A percentile compares a stretch with the other conserved stretches of the same genome.
Conservation (phyloP, 768 basidiomycete species). For the Phaeolepiota aurea region DNA sequence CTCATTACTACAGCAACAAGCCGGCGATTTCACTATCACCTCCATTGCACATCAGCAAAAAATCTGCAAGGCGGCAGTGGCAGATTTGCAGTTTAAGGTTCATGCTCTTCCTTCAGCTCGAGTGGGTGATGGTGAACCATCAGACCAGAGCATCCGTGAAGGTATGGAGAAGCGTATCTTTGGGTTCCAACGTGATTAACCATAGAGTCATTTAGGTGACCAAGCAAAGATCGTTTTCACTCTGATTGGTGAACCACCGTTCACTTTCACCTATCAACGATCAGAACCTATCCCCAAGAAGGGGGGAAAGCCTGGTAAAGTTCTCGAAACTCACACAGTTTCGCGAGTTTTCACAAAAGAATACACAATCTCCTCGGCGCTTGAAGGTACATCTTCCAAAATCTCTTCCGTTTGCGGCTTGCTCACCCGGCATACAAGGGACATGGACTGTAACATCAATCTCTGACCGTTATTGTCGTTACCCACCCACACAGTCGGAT, state of each 20-base stretch:
- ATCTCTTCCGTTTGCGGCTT: neutral
- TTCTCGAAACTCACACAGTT: conserved; percentile 90
- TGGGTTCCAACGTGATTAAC: conserved; percentile 1
- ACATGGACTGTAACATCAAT: conserved; percentile 93
- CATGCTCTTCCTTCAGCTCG: conserved; percentile 84
- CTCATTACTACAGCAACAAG: conserved; percentile 72
- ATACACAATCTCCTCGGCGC: conserved; percentile 87
- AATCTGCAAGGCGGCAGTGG: conserved; percentile 78
- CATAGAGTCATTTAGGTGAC: conserved; percentile 47
- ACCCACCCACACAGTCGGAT: conserved; percentile 67
- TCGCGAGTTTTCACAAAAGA: conserved; percentile 65
- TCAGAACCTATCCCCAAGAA: conserved; percentile 64
- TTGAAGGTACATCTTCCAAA: conserved; percentile 70
- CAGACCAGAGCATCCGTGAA: conserved; percentile 85
- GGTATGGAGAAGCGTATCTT: conserved; percentile 36
- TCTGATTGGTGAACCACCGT: conserved; percentile 87
- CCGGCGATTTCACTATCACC: conserved; percentile 78
- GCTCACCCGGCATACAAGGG: conserved; percentile 33
- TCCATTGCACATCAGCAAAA: conserved; percentile 91
- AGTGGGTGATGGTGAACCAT: conserved; percentile 77
- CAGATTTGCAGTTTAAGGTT: conserved; percentile 65
- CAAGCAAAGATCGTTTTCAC: conserved; percentile 92
- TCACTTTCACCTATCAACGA: conserved; percentile 92
- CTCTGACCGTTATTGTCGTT: conserved; percentile 83
- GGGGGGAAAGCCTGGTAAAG: conserved; percentile 61